Evolutionary conservation across 306 rosid genomes (phyloP).

Genomic region (Lupinus albus): DNA sequence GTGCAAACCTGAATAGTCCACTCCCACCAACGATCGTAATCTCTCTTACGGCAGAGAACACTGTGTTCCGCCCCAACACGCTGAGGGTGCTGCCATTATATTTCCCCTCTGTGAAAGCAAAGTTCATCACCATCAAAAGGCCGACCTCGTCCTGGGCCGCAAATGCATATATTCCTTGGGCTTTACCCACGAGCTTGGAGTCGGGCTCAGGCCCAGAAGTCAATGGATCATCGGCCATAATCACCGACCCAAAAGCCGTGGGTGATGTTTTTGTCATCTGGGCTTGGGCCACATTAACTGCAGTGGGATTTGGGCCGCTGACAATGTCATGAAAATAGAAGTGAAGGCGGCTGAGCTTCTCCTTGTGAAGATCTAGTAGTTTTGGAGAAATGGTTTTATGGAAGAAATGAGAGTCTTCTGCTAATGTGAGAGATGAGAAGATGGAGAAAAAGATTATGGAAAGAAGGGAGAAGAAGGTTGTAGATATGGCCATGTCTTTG

Average conservation of each 20-base stretch:
- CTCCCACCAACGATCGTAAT: constrained; percentile 50
- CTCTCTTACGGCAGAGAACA: constrained; percentile 36
- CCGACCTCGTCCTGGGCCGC: neutral
- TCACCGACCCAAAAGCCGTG: constrained; percentile 41
- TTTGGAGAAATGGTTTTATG: too few species aligned
- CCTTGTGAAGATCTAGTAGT: constrained; percentile 9
- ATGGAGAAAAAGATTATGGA: neutral
- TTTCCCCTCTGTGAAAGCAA: constrained; percentile 42
- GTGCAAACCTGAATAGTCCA: constrained; percentile 60
- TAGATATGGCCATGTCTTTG: too few species aligned
- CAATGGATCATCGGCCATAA: constrained; percentile 42
- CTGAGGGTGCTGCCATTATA: constrained; percentile 46
- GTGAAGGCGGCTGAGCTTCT: constrained; percentile 51
- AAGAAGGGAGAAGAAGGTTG: too few species aligned
- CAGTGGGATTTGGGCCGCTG: constrained; percentile 40
- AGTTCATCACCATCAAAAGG: constrained; percentile 41
- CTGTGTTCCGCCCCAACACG: constrained; percentile 45
- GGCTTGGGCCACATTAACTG: constrained; percentile 40
- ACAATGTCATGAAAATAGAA: constrained; percentile 55
- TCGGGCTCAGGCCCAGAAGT: constrained; percentile 23
- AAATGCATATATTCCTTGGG: constrained; percentile 46
- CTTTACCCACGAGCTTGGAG: constrained; percentile 46
- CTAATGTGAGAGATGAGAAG: neutral
- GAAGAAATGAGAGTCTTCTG: too few species aligned
- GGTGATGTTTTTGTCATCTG: constrained; percentile 30